Conservation (phyloP, 176 grass and related monocot species). For the Phragmites australis region DNA sequence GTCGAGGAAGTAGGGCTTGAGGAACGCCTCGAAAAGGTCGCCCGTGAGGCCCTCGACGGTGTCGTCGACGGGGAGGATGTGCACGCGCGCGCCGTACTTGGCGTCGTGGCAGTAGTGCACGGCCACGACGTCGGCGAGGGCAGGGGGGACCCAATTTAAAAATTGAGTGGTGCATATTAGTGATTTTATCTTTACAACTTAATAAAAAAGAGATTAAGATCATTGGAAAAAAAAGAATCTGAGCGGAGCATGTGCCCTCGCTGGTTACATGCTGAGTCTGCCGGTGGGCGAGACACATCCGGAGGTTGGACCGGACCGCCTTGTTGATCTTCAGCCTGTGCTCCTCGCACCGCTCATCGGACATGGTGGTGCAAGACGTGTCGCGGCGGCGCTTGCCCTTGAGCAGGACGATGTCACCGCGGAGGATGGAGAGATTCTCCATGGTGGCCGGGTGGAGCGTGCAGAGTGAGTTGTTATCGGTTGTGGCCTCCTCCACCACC, state of each 20-base stretch:
- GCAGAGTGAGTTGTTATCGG: conserved; percentile 49
- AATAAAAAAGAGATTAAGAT: too few species aligned
- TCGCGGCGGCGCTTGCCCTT: conserved; percentile 61
- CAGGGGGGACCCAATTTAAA: too few species aligned
- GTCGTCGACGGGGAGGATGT: conserved; percentile 56
- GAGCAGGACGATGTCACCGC: conserved; percentile 48
- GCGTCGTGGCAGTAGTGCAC: conserved; percentile 57
- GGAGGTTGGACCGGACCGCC: conserved; percentile 48
- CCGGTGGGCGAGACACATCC: too few species aligned
- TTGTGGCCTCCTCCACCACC: conserved; percentile 51
- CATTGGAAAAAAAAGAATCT: too few species aligned
- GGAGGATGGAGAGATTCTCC: conserved; percentile 53
- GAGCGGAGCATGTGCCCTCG: too few species aligned
- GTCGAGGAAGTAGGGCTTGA: too few species aligned
- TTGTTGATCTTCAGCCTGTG: conserved; percentile 57
- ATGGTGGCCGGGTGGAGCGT: conserved; percentile 51
- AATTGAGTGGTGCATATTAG: too few species aligned
- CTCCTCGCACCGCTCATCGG: conserved; percentile 53
- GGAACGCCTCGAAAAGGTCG: conserved; percentile 53
- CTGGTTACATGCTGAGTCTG: too few species aligned
- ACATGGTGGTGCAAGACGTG: conserved; percentile 42
- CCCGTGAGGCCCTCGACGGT: conserved; percentile 48
- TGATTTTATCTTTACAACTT: too few species aligned
- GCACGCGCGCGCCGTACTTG: conserved; percentile 45
- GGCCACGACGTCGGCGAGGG: conserved; percentile 56